Evolutionary conservation across 768 basidiomycete species (phyloP).

Genomic region (Lentinula sp.): DNA sequence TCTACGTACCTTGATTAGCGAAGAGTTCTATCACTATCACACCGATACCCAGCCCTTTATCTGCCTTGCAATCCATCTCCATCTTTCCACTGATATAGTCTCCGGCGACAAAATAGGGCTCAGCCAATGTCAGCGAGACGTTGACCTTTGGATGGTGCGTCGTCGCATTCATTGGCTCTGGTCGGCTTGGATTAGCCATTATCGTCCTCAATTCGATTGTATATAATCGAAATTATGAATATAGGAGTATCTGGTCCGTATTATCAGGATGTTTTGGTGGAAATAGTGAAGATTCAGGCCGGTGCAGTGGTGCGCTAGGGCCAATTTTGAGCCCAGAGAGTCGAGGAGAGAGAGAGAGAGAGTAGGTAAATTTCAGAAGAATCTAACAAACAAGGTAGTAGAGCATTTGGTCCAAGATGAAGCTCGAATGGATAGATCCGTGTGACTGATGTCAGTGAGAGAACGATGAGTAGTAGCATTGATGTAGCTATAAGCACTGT

Average conservation of each 20-base stretch:
- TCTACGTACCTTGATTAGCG: slow-evolving; percentile 57
- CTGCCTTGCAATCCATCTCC: slow-evolving; percentile 74
- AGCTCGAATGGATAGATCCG: background rate
- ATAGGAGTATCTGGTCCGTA: background rate
- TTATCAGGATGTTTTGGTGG: background rate
- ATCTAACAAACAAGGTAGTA: background rate
- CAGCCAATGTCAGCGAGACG: slow-evolving; percentile 53
- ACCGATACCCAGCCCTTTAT: slow-evolving; percentile 66
- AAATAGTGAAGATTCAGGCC: background rate
- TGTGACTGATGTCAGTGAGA: background rate
- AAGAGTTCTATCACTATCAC: slow-evolving; percentile 74
- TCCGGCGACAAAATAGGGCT: slow-evolving; percentile 62
- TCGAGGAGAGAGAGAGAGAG: background rate
- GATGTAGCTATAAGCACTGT: no score
- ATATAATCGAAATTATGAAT: background rate
- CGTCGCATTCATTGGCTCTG: slow-evolving; percentile 78
- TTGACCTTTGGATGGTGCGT: slow-evolving; percentile 75
- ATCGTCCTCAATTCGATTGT: background rate
- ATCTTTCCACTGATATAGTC: slow-evolving; percentile 64
- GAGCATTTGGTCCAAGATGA: background rate
- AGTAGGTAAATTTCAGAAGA: background rate
- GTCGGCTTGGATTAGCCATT: slow-evolving; percentile 10
- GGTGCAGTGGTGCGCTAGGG: background rate
- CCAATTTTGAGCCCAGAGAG: background rate
- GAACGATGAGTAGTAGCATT: background rate